Percentiles rank a stretch among this genome's conserved stretches.
These are phyloP conservation scores for Fusarium nurragi DNA, from an alignment of 2,329 filamentous ascomycete genomes.

Conservation along the genomic window DNA sequence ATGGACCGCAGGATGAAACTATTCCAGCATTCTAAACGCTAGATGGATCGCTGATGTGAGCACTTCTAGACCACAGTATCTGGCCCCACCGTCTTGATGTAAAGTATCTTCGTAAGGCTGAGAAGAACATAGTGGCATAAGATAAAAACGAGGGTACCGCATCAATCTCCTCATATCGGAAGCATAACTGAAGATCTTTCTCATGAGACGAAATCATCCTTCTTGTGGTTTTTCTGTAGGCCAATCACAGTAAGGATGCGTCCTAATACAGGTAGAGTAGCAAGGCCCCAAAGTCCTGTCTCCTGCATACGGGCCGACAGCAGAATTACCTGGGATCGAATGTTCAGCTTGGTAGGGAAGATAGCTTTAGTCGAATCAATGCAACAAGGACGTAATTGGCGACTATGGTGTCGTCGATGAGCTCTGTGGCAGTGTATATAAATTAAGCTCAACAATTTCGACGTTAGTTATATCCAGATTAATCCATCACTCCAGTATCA, in stretches of 20 bases:
- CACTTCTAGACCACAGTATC: background rate
- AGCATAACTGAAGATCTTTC: background rate
- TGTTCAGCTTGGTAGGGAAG: too few species aligned
- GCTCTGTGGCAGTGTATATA: too few species aligned
- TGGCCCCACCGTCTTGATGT: background rate
- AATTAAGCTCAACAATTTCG: too few species aligned
- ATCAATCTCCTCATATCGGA: background rate
- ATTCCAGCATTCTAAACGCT: background rate
- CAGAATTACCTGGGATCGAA: too few species aligned
- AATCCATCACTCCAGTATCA: too few species aligned
- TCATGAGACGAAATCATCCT: background rate
- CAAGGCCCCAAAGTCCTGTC: too few species aligned
- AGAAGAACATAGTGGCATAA: too few species aligned
- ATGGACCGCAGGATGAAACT: background rate
- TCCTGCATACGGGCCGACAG: too few species aligned
- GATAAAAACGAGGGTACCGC: background rate
- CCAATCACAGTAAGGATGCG: background rate
- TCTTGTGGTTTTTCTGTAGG: background rate
- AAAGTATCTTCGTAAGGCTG: background rate
- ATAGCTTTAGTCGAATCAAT: too few species aligned
- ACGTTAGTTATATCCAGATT: too few species aligned
- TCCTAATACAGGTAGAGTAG: background rate
- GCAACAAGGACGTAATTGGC: too few species aligned
- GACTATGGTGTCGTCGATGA: too few species aligned
- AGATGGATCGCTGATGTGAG: background rate